Evolutionary conservation across 179 eudicot species (phyloP).

Genomic region (Patellifolia procumbens): DNA sequence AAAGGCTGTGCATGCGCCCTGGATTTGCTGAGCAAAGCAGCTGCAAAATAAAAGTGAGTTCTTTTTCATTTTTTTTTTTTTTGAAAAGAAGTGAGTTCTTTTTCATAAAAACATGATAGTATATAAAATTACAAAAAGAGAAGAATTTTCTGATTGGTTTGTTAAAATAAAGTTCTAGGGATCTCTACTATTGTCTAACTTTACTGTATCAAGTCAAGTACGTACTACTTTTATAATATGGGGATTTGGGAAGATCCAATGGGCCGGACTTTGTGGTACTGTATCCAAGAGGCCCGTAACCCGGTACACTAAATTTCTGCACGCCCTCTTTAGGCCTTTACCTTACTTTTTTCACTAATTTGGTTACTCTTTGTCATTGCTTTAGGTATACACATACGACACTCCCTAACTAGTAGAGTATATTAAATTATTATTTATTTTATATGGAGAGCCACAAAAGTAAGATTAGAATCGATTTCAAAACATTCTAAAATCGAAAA

Average conservation of each 20-base stretch:
- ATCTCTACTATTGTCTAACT: conserved; percentile 10
- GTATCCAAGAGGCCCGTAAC: conserved; percentile 16
- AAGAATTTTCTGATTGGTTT: neutral
- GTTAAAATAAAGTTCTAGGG: neutral
- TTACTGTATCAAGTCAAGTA: no score
- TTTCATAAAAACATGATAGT: neutral
- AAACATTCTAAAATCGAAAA: no score
- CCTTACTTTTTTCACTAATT: neutral
- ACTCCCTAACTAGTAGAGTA: neutral
- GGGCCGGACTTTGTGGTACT: conserved; percentile 14
- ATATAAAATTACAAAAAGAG: neutral
- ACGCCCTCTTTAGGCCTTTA: conserved; percentile 2
- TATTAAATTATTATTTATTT: no score
- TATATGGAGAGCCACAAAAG: no score
- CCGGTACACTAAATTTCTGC: conserved; percentile 15
- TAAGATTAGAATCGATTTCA: no score
- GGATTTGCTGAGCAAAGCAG: conserved; percentile 20
- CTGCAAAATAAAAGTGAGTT: conserved; percentile 11
- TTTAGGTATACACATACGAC: conserved; percentile 20
- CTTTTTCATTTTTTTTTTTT: no score
- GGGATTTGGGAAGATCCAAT: conserved; percentile 20
- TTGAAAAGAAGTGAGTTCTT: no score
- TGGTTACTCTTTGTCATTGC: conserved; percentile 12
- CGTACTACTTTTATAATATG: neutral
- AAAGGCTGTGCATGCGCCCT: conserved; percentile 19